Percentiles rank a stretch among this genome's conserved stretches.
Evolutionary conservation across 2,329 filamentous ascomycete genomes (phyloP).

Genomic region (Fusarium floridanum): DNA sequence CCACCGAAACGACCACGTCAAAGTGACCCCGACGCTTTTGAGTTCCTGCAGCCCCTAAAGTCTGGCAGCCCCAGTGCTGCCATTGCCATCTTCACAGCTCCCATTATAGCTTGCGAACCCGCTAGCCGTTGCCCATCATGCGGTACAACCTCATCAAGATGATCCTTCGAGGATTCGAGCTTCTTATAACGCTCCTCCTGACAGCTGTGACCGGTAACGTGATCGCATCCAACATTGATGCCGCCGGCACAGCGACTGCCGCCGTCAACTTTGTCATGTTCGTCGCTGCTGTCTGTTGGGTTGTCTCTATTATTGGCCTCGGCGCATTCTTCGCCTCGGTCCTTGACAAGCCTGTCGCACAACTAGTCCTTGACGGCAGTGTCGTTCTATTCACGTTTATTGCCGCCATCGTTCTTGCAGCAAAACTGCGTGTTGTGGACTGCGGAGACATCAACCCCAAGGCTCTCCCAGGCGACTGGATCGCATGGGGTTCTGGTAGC

Average conservation of each 20-base stretch:
- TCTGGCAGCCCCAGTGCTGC: conserved; percentile 3
- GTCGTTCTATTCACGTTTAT: conserved; percentile 79
- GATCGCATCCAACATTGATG: conserved; percentile 64
- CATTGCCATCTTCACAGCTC: conserved; percentile 1
- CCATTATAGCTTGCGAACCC: conserved; percentile 12
- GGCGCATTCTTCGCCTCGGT: conserved; percentile 66
- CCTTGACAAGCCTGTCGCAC: conserved; percentile 64
- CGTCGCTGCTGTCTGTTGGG: conserved; percentile 74
- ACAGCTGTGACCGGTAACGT: conserved; percentile 71
- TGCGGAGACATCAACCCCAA: conserved; percentile 66
- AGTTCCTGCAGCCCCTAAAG: conserved; percentile 2
- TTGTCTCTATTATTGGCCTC: conserved; percentile 74
- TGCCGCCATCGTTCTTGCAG: conserved; percentile 76
- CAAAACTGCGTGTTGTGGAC: conserved; percentile 76
- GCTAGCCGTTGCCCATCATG: conserved; percentile 40
- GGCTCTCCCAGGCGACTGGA: conserved; percentile 60
- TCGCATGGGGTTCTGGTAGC: conserved; percentile 72
- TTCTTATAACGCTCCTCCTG: conserved; percentile 66
- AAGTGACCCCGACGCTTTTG: conserved; percentile 1
- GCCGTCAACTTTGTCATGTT: conserved; percentile 78
- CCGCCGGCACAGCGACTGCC: conserved; percentile 57
- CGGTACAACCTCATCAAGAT: conserved; percentile 58
- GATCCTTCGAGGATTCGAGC: conserved; percentile 62
- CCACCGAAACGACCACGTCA: background rate
- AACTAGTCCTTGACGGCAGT: conserved; percentile 68